phyloP scores from a whole-genome alignment of 148 eudicot species.

The Vaccinium darrowii region DNA sequence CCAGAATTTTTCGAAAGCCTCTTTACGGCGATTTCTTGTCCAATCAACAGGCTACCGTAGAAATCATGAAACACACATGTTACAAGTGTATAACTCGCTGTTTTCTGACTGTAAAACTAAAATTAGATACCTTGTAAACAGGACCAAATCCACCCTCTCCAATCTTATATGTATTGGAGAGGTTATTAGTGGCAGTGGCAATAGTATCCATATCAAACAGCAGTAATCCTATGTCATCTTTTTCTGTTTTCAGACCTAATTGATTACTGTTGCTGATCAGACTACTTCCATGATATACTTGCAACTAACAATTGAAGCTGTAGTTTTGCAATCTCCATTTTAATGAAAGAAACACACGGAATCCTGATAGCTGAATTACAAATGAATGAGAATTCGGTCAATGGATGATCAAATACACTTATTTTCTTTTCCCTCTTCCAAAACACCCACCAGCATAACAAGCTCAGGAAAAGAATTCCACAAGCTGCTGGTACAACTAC shows the following conservation, averaged over 20 bases:
- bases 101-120: neutral
- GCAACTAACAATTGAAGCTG: neutral
- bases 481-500: neutral
- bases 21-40: constrained; percentile 9
- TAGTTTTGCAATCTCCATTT: neutral
- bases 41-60: neutral
- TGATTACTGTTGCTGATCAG: neutral
- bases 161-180: neutral
- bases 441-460: neutral
- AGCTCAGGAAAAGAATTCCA: neutral
- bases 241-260: neutral
- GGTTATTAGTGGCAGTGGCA: constrained; percentile 1
- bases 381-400: neutral
- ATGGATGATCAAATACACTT: neutral
- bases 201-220: constrained; percentile 9
- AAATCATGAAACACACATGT: neutral
- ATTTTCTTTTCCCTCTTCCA: neutral
- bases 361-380: neutral
- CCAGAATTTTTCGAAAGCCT: constrained; percentile 7
- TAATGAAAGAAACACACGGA: neutral
- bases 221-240: constrained; percentile 10
- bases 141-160: constrained; percentile 22
- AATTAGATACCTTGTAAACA: constrained; percentile 13
- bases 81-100: neutral
- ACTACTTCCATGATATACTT: neutral